phyloP scores from a whole-genome alignment of 2,329 filamentous ascomycete genomes.

The Magnaporthiopsis rhizophila region DNA sequence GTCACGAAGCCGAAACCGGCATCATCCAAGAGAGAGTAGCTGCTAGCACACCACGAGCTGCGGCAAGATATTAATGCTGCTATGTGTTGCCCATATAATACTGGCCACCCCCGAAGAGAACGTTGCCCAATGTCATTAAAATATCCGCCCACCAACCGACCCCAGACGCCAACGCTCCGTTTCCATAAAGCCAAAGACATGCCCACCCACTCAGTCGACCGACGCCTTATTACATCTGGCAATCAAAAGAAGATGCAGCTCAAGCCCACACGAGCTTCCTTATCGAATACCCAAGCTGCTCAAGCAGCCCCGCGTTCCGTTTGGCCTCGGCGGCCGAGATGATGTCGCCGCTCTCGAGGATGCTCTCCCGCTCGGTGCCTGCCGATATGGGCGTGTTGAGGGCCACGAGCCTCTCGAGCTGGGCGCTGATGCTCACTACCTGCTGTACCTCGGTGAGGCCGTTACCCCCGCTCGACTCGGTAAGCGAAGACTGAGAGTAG shows the following conservation, averaged over 20 bases:
- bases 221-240: not conserved
- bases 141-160: not conserved
- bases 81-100: not conserved
- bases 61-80: not conserved
- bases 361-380: constrained; percentile 31
- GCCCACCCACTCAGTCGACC: not conserved
- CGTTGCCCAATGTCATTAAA: not conserved
- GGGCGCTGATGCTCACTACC: constrained; percentile 59
- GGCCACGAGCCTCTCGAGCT: constrained; percentile 63
- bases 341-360: constrained; percentile 59
- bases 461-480: constrained; percentile 31
- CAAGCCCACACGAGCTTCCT: constrained; percentile 87
- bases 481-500: constrained; percentile 43
- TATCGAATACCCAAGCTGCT: constrained; percentile 79
- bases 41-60: not conserved
- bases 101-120: not conserved
- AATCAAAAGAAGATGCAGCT: constrained; percentile 1
- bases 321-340: constrained; percentile 80
- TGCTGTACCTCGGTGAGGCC: constrained; percentile 45
- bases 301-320: constrained; percentile 76
- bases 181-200: not conserved
- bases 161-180: not conserved
- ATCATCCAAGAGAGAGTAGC: not conserved
- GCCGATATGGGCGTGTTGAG: constrained; percentile 33
- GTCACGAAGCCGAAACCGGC: constrained; percentile 10